Conservation (phyloP, 306 rosid species). For the Fagus crenata region DNA sequence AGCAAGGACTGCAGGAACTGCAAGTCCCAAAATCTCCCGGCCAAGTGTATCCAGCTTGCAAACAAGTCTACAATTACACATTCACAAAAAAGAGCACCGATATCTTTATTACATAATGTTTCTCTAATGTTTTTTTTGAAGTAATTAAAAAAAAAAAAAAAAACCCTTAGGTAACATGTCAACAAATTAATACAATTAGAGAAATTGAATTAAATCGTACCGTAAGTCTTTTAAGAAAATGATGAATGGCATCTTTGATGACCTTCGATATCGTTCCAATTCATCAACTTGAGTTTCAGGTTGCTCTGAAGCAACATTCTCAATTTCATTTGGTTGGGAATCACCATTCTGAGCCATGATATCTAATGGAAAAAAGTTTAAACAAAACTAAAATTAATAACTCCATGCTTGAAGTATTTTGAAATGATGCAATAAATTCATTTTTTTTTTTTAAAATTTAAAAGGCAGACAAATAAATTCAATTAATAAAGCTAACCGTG, state of each 20-base stretch:
- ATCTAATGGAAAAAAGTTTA: neutral
- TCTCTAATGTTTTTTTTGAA: neutral
- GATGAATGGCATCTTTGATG: constrained; percentile 44
- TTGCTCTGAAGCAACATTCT: constrained; percentile 25
- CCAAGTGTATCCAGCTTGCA: constrained; percentile 76
- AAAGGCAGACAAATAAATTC: too few relatives aligned
- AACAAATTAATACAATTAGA: too few relatives aligned
- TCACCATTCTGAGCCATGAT: constrained; percentile 50
- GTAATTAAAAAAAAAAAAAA: neutral
- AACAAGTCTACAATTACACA: constrained; percentile 53
- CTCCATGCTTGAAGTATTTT: neutral
- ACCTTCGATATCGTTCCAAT: neutral
- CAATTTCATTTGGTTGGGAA: constrained; percentile 31
- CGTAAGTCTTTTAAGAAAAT: constrained; percentile 90
- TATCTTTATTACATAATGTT: neutral
- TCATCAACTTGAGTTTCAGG: neutral
- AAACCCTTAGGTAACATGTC: too few relatives aligned
- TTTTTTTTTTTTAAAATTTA: too few relatives aligned
- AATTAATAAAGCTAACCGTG: too few relatives aligned
- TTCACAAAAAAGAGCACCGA: neutral
- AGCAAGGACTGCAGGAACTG: constrained; percentile 87
- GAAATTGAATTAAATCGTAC: constrained; percentile 32
- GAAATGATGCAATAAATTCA: neutral
- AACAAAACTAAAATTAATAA: neutral
- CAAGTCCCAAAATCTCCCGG: constrained; percentile 75